Evolutionary conservation across 306 rosid species (phyloP).

Genomic region (Rosa rugosa): DNA sequence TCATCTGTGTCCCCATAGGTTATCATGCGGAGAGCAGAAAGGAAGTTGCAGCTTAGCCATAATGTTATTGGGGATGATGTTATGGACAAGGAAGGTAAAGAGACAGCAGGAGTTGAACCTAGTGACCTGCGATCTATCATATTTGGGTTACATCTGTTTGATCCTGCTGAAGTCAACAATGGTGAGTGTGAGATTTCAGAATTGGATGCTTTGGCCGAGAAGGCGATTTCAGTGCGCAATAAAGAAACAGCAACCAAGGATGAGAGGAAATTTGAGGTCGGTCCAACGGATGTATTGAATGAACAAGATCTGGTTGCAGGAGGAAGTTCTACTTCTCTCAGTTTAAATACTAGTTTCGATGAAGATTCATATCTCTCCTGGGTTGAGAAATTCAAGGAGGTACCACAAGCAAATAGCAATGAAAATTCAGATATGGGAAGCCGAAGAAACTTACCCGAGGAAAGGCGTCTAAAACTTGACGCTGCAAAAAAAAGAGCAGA

Average conservation of each 20-base stretch:
- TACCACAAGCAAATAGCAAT: constrained; percentile 46
- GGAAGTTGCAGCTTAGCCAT: constrained; percentile 78
- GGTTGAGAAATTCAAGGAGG: constrained; percentile 82
- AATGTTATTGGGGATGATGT: constrained; percentile 68
- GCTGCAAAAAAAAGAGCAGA: constrained; percentile 73
- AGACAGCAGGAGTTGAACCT: constrained; percentile 47
- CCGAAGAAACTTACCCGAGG: constrained; percentile 45
- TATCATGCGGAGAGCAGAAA: constrained; percentile 89
- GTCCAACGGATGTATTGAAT: constrained; percentile 42
- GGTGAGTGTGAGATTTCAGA: constrained; percentile 49
- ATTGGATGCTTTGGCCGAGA: constrained; percentile 66
- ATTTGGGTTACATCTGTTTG: constrained; percentile 67
- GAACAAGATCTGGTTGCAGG: constrained; percentile 36
- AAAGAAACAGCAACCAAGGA: constrained; percentile 41
- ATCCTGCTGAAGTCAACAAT: constrained; percentile 48
- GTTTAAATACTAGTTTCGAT: constrained; percentile 55
- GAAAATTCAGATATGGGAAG: constrained; percentile 42
- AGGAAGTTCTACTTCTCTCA: constrained; percentile 39
- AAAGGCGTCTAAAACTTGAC: constrained; percentile 55
- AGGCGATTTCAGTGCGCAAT: constrained; percentile 58
- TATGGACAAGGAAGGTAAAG: constrained; percentile 47
- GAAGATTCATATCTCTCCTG: constrained; percentile 84
- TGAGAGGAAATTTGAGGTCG: constrained; percentile 68
- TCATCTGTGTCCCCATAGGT: constrained; percentile 48
- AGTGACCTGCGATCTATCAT: constrained; percentile 78